These are phyloP conservation scores for Tulasnella calospora DNA, from an alignment of 768 basidiomycete species.

Conservation along the genomic window DNA sequence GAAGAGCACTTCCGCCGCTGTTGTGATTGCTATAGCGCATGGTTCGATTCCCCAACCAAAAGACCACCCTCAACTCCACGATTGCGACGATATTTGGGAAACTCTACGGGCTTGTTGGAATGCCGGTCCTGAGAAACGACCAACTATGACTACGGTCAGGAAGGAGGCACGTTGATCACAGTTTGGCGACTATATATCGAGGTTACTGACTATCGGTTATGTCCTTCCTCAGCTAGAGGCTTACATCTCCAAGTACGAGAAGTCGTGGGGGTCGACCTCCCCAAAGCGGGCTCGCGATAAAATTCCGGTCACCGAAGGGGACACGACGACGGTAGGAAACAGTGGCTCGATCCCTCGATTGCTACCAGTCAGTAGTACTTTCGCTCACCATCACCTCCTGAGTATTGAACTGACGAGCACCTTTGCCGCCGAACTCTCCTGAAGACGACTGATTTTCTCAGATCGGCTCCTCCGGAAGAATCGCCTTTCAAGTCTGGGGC, in stretches of 20 bases:
- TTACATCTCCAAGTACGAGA: background rate
- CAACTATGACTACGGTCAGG: background rate
- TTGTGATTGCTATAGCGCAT: background rate
- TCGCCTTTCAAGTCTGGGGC: background rate
- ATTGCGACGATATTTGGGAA: background rate
- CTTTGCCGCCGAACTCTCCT: background rate
- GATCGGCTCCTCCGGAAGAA: background rate
- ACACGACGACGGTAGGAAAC: background rate
- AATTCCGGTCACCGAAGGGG: background rate
- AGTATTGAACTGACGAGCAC: background rate
- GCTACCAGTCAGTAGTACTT: background rate
- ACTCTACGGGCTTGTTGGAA: background rate
- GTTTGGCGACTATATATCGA: background rate
- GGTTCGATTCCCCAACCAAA: background rate
- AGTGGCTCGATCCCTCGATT: background rate
- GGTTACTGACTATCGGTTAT: background rate
- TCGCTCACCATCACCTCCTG: background rate
- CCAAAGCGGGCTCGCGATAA: background rate
- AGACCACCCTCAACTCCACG: background rate
- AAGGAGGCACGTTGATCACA: background rate
- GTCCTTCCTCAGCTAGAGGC: background rate
- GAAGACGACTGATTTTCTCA: background rate
- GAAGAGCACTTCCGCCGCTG: too few relatives aligned
- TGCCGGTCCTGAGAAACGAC: background rate
- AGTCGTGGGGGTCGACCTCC: background rate